Conservation (phyloP, 164 flowering plant species). For the Warburgia ugandensis region DNA sequence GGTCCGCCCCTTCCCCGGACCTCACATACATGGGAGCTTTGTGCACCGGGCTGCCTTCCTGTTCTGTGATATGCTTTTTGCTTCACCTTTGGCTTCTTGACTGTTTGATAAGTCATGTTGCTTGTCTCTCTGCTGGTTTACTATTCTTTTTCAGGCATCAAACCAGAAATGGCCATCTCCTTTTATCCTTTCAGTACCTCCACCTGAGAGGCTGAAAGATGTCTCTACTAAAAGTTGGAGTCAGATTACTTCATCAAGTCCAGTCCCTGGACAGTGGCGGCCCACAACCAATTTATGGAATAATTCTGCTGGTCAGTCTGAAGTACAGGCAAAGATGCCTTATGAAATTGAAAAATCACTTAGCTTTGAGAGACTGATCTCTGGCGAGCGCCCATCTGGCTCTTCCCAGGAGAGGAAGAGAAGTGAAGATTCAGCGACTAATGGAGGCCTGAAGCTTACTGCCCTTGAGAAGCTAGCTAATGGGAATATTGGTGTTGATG, state of each 20-base stretch:
- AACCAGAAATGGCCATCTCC: conserved; percentile 59
- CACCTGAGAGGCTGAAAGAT: conserved; percentile 54
- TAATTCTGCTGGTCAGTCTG: conserved; percentile 34
- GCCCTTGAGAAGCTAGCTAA: conserved; percentile 31
- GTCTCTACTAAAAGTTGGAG: conserved; percentile 51
- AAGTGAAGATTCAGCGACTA: conserved; percentile 35
- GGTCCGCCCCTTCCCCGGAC: no score
- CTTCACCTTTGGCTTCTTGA: background rate
- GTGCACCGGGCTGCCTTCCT: background rate
- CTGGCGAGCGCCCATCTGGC: conserved; percentile 26
- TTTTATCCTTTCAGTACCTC: conserved; percentile 24
- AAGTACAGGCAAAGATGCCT: conserved; percentile 32
- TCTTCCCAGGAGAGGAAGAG: conserved; percentile 37
- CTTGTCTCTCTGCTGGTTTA: background rate
- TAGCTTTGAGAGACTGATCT: conserved; percentile 23
- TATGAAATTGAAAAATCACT: conserved; percentile 38
- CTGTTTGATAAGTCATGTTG: background rate
- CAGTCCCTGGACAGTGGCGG: conserved; percentile 48
- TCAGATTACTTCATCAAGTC: conserved; percentile 47
- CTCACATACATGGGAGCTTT: no score
- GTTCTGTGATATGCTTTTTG: background rate
- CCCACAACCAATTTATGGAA: conserved; percentile 50
- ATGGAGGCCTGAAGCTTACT: conserved; percentile 37
- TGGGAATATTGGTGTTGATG: conserved; percentile 35
- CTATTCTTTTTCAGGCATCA: conserved; percentile 35